These are phyloP conservation scores for Chaetoceros tenuissimus DNA, from an alignment of 108 stramenopile species.

Conservation along the genomic window DNA sequence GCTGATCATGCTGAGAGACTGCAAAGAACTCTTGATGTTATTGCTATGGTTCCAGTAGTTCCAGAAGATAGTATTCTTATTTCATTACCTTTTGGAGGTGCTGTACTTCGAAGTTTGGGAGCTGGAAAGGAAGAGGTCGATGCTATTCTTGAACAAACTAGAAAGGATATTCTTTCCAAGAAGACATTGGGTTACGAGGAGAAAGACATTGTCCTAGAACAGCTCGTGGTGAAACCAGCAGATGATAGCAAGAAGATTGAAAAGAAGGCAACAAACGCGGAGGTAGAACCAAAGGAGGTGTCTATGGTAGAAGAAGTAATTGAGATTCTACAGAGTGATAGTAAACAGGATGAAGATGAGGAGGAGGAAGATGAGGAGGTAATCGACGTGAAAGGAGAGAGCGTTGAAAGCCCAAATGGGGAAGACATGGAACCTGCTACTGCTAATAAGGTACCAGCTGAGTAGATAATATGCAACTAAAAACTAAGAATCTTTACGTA, in stretches of 20 bases:
- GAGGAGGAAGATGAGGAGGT: constrained; percentile 10
- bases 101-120: constrained; percentile 77
- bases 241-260: constrained; percentile 14
- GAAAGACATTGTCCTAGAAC: constrained; percentile 52
- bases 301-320: constrained; percentile 2
- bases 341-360: constrained; percentile 15
- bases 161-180: constrained; percentile 67
- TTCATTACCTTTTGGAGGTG: constrained; percentile 92
- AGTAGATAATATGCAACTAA: too few species aligned
- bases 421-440: constrained; percentile 10
- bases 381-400: constrained; percentile 11
- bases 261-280: background rate
- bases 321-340: background rate
- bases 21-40: constrained; percentile 78
- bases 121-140: constrained; percentile 75
- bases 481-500: too few species aligned
- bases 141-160: constrained; percentile 68
- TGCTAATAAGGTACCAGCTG: constrained; percentile 18
- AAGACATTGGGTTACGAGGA: constrained; percentile 42
- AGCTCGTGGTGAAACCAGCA: constrained; percentile 46
- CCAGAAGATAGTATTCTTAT: constrained; percentile 91
- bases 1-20: constrained; percentile 87
- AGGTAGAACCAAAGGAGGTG: background rate
- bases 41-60: constrained; percentile 91
- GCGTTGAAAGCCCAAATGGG: constrained; percentile 5